Percentiles rank a stretch among this genome's conserved stretches.
phyloP scores from a whole-genome alignment of 768 basidiomycete genomes.

The Hygrocybe coccinea region DNA sequence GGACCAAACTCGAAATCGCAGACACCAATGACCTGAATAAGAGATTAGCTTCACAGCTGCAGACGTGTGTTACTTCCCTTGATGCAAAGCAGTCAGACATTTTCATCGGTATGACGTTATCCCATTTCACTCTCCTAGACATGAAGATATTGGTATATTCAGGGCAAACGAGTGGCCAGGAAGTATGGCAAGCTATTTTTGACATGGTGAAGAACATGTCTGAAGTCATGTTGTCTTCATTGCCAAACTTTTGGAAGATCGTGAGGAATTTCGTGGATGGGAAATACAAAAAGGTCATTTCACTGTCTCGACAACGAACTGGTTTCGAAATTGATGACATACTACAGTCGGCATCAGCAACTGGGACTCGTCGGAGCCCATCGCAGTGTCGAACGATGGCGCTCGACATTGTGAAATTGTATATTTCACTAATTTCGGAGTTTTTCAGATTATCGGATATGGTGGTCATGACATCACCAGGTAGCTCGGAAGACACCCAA shows the following conservation, averaged over 20 bases:
- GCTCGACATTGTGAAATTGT: slow-evolving; percentile 78
- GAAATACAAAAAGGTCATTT: slow-evolving; percentile 77
- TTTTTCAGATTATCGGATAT: slow-evolving; percentile 83
- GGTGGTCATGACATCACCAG: slow-evolving; percentile 56
- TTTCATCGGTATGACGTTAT: slow-evolving; percentile 46
- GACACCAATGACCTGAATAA: slow-evolving; percentile 37
- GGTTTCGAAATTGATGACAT: background rate
- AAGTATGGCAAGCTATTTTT: slow-evolving; percentile 76
- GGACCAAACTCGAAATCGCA: slow-evolving; percentile 30
- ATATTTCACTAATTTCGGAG: slow-evolving; percentile 77
- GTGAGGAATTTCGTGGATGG: slow-evolving; percentile 89
- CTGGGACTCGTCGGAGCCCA: slow-evolving; percentile 68
- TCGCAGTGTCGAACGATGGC: slow-evolving; percentile 85
- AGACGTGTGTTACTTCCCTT: slow-evolving; percentile 51
- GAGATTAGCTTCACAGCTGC: slow-evolving; percentile 55
- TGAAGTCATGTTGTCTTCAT: slow-evolving; percentile 73
- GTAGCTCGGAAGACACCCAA: slow-evolving; percentile 32
- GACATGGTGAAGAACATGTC: slow-evolving; percentile 83
- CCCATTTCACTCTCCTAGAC: background rate
- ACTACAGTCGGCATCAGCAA: slow-evolving; percentile 17
- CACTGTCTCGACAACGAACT: background rate
- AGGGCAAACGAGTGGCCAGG: slow-evolving; percentile 70
- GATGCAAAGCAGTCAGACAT: slow-evolving; percentile 61
- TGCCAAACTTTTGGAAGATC: slow-evolving; percentile 94
- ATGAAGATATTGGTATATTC: background rate